A percentile compares a stretch with the other conserved stretches of the same genome.
phyloP scores from a whole-genome alignment of 1,139 yeast genomes.

The Blastobotrys persicus region DNA sequence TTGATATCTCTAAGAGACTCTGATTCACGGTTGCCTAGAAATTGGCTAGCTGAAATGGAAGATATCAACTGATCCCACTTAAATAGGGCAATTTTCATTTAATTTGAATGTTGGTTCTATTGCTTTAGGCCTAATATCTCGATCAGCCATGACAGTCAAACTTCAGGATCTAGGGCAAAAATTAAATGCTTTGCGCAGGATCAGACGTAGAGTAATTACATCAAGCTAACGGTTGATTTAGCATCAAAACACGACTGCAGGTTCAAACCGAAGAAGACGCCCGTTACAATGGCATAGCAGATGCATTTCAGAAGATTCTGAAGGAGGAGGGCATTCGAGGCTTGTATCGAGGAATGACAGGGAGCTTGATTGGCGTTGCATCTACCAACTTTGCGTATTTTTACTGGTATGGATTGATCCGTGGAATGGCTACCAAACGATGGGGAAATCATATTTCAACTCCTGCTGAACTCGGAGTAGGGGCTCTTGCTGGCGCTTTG shows the following conservation, averaged over 20 bases:
- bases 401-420: constrained; percentile 78
- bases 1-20: too few species aligned
- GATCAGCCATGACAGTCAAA: too few species aligned
- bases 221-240: constrained; percentile 4
- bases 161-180: too few species aligned
- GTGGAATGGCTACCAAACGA: constrained; percentile 53
- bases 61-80: too few species aligned
- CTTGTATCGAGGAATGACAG: constrained; percentile 70
- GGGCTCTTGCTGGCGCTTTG: constrained; percentile 81
- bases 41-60: too few species aligned
- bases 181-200: too few species aligned
- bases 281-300: constrained; percentile 57
- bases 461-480: constrained; percentile 68
- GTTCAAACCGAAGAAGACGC: constrained; percentile 33
- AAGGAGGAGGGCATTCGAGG: constrained; percentile 63
- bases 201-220: background rate
- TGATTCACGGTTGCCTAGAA: too few species aligned
- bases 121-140: too few species aligned
- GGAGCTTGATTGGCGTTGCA: constrained; percentile 71
- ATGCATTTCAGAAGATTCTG: constrained; percentile 61
- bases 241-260: constrained; percentile 74
- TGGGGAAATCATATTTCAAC: constrained; percentile 46
- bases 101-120: too few species aligned
- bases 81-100: too few species aligned
- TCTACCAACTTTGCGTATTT: constrained; percentile 82